Conservation (phyloP, 768 basidiomycete genomes). For the Phlebiopsis gigantea region DNA sequence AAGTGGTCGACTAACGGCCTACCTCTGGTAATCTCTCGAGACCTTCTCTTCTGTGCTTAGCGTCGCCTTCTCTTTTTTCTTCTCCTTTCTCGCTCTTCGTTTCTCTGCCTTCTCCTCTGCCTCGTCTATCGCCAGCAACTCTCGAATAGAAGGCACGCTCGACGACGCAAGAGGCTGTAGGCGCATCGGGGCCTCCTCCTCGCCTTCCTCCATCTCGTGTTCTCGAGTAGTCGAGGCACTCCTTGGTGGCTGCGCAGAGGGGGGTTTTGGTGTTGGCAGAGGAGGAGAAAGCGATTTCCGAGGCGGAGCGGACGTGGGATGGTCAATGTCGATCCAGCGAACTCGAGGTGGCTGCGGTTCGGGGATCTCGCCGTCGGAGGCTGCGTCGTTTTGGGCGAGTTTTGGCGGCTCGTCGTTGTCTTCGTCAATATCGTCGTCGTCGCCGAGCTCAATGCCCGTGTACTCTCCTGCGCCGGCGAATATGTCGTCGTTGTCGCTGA, state of each 20-base stretch:
- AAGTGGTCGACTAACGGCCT: conserved; percentile 14
- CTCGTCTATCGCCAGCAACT: conserved; percentile 74
- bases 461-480: conserved; percentile 86
- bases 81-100: conserved; percentile 70
- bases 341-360: neutral
- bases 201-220: conserved; percentile 39
- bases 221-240: conserved; percentile 18
- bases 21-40: conserved; percentile 57
- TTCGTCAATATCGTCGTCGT: conserved; percentile 31
- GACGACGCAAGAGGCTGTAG: conserved; percentile 78
- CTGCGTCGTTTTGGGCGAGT: conserved; percentile 12
- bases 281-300: neutral
- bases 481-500: conserved; percentile 77
- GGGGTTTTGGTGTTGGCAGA: neutral
- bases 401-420: neutral
- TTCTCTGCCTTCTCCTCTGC: conserved; percentile 62
- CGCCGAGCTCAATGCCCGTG: conserved; percentile 55
- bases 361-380: conserved; percentile 9
- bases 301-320: neutral
- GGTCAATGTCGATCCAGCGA: conserved; percentile 4
- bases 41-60: conserved; percentile 40
- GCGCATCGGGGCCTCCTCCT: conserved; percentile 42
- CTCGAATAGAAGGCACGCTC: conserved; percentile 74
- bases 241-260: neutral
- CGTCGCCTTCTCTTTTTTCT: conserved; percentile 39